Percentiles rank a stretch among this genome's conserved stretches.
Conservation (phyloP, 176 grass and related monocot genomes). For the Raddia distichophylla region DNA sequence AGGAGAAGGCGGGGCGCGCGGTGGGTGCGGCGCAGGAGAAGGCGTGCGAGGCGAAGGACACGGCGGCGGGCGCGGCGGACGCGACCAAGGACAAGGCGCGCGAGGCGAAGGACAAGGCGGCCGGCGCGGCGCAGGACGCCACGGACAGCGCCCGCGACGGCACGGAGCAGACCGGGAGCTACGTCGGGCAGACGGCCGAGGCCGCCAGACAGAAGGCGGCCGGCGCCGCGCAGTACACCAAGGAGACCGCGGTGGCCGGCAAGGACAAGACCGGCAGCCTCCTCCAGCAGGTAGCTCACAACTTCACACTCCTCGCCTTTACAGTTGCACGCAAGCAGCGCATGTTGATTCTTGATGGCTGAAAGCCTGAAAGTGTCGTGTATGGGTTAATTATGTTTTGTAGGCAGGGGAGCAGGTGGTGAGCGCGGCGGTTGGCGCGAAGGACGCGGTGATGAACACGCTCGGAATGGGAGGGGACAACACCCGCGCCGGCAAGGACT, state of each 20-base stretch:
- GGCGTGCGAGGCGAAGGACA: conserved; percentile 37
- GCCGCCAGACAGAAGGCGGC: conserved; percentile 46
- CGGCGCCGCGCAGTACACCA: conserved; percentile 48
- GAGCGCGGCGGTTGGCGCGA: conserved; percentile 47
- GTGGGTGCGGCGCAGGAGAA: conserved; percentile 41
- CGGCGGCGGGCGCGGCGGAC: conserved; percentile 26
- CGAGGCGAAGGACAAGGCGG: conserved; percentile 38
- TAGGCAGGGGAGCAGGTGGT: conserved; percentile 64
- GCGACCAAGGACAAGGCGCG: conserved; percentile 16
- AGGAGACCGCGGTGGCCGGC: conserved; percentile 54
- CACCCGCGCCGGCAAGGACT: conserved; percentile 34
- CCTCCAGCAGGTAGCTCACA: conserved; percentile 52
- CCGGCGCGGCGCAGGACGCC: conserved; percentile 38
- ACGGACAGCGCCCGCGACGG: conserved; percentile 33
- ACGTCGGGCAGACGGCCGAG: conserved; percentile 44
- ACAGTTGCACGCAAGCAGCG: not conserved
- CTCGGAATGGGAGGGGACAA: conserved; percentile 66
- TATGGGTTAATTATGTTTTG: not conserved
- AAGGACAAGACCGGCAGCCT: conserved; percentile 66
- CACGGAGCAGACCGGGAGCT: conserved; percentile 34
- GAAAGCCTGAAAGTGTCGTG: not conserved
- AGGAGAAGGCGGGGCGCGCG: conserved; percentile 45
- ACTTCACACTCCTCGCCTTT: not conserved
- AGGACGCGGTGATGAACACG: conserved; percentile 64
- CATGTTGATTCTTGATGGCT: not conserved